Percentiles rank a stretch among this genome's conserved stretches.
These are phyloP conservation scores for Yamadazyma taylorii DNA, from an alignment of 1,139 yeast genomes.

Conservation along the genomic window DNA sequence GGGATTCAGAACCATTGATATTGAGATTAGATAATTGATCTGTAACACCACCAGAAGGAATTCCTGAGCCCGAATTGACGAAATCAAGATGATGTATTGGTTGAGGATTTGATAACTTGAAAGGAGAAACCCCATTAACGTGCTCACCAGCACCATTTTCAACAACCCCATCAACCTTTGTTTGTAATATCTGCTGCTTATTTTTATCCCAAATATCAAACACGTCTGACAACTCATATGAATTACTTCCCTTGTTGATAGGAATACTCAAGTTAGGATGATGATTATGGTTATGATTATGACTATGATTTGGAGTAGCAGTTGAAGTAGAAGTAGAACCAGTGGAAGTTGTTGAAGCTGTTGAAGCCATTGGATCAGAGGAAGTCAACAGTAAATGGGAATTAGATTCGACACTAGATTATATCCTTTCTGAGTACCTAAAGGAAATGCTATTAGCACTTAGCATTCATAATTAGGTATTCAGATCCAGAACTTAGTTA, in stretches of 20 bases:
- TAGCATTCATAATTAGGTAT: too few relatives aligned
- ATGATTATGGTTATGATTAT: background rate
- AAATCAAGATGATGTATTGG: constrained; percentile 39
- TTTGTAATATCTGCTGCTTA: constrained; percentile 32
- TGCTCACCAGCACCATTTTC: constrained; percentile 27
- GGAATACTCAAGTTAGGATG: constrained; percentile 26
- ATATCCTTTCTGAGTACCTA: background rate
- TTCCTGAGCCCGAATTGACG: background rate
- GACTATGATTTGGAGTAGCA: background rate
- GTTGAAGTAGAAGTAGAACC: background rate
- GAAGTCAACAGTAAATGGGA: constrained; percentile 5
- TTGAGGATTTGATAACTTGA: constrained; percentile 29
- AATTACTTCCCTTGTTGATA: constrained; percentile 36
- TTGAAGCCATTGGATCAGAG: background rate
- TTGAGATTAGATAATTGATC: background rate
- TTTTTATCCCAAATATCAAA: constrained; percentile 53
- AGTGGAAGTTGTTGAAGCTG: background rate
- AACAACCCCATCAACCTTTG: constrained; percentile 8
- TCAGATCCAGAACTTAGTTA: too few relatives aligned
- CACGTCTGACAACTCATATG: constrained; percentile 54
- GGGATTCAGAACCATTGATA: background rate
- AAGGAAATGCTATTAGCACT: too few relatives aligned
- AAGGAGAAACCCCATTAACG: too few relatives aligned
- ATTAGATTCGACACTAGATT: constrained; percentile 1
- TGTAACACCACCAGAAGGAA: background rate